Conservation (phyloP, 331 rosid species). For the Acacia pycnantha region DNA sequence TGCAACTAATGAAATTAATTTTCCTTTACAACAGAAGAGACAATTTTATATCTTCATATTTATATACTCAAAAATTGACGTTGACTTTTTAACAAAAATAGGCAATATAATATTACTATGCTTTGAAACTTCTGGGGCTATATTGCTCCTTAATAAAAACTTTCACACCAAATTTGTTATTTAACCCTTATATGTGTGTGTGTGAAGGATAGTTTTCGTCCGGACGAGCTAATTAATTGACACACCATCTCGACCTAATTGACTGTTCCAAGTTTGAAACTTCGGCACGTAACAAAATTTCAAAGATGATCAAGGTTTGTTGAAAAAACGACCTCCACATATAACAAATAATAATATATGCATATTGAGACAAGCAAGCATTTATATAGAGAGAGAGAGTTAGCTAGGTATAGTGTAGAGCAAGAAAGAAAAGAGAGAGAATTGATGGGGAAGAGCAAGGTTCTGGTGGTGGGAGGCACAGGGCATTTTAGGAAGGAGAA, state of each 20-base stretch:
- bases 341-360: background rate
- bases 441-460: conserved; percentile 61
- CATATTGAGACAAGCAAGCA: background rate
- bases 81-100: too few relatives aligned
- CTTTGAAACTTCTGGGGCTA: too few relatives aligned
- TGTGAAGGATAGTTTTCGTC: background rate
- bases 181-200: background rate
- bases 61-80: too few relatives aligned
- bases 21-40: background rate
- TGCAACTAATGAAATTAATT: background rate
- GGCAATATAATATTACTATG: too few relatives aligned
- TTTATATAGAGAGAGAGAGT: background rate
- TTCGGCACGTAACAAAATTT: background rate
- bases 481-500: conserved; percentile 81
- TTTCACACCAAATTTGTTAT: too few relatives aligned
- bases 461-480: conserved; percentile 81
- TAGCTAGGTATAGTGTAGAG: background rate
- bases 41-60: background rate
- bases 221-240: background rate
- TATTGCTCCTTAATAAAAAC: too few relatives aligned
- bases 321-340: background rate
- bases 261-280: background rate
- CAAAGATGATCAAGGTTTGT: background rate
- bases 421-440: background rate
- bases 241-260: background rate